phyloP scores from a whole-genome alignment of 306 rosid genomes.

The Rosa chinensis region DNA sequence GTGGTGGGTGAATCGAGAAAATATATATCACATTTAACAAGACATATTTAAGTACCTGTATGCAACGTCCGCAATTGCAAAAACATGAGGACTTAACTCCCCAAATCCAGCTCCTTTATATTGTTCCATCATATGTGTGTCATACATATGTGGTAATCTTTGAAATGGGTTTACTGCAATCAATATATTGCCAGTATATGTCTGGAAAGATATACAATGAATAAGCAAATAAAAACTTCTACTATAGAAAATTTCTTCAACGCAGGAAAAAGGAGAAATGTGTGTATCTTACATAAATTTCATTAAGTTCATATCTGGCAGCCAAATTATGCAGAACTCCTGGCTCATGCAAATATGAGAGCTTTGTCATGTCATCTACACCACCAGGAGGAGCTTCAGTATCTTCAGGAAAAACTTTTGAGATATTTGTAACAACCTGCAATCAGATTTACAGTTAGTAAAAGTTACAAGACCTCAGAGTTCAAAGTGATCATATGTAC shows the following conservation, averaged over 20 bases:
- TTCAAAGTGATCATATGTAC: background rate
- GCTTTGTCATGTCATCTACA: conserved; percentile 99
- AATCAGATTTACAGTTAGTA: conserved; percentile 36
- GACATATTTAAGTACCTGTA: conserved; percentile 61
- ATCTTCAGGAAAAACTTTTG: conserved; percentile 95
- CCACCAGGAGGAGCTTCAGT: conserved; percentile 98
- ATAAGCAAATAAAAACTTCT: conserved; percentile 26
- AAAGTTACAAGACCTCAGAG: conserved; percentile 18
- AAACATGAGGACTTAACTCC: conserved; percentile 99
- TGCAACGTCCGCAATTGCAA: conserved; percentile 99
- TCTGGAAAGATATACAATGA: conserved; percentile 57
- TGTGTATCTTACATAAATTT: conserved; percentile 78
- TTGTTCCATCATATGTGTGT: conserved; percentile 98
- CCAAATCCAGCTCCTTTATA: conserved; percentile 97
- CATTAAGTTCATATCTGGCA: conserved; percentile 95
- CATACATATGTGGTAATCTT: conserved; percentile 94
- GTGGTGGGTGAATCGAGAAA: background rate
- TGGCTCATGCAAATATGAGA: conserved; percentile 98
- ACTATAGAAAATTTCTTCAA: conserved; percentile 23
- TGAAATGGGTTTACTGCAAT: conserved; percentile 99
- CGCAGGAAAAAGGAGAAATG: conserved; percentile 8
- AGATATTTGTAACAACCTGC: conserved; percentile 74
- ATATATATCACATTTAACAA: background rate
- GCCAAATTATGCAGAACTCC: conserved; percentile 98
- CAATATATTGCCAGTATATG: conserved; percentile 97